These are phyloP conservation scores for Saccharomycopsis fermentans DNA, from an alignment of 805 yeast species.

Conservation along the genomic window DNA sequence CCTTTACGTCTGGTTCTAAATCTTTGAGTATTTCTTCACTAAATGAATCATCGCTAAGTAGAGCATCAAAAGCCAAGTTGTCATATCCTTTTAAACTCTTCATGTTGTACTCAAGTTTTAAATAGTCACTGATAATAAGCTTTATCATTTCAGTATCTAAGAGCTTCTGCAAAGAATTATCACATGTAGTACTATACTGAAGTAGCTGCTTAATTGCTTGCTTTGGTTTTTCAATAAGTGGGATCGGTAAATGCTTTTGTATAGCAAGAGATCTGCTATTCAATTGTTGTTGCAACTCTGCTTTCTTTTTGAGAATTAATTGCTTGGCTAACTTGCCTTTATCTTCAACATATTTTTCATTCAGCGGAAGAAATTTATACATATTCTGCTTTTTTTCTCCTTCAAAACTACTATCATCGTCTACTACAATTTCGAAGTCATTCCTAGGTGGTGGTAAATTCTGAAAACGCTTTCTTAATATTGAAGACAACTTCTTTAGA, in stretches of 20 bases:
- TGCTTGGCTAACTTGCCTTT: conserved; percentile 19
- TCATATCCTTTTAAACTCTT: background rate
- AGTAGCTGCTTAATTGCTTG: background rate
- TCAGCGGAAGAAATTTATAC: background rate
- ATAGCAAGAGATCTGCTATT: conserved; percentile 38
- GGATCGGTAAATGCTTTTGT: conserved; percentile 36
- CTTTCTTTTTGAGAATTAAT: conserved; percentile 16
- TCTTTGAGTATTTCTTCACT: conserved; percentile 22
- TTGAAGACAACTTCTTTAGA: background rate
- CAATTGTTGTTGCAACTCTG: conserved; percentile 5
- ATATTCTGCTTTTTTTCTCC: background rate
- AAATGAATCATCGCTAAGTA: conserved; percentile 20
- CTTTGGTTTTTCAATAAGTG: conserved; percentile 21
- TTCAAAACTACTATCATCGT: conserved; percentile 25
- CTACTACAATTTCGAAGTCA: conserved; percentile 34
- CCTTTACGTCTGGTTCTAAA: conserved; percentile 25
- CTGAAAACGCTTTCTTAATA: conserved; percentile 22
- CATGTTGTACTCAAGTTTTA: conserved; percentile 21
- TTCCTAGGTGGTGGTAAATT: conserved; percentile 34
- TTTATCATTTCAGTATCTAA: conserved; percentile 25
- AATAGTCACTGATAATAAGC: conserved; percentile 30
- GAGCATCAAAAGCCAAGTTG: conserved; percentile 3
- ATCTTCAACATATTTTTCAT: background rate
- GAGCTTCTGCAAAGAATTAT: background rate
- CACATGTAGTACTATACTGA: background rate